phyloP scores from a whole-genome alignment of 2,329 filamentous ascomycete species.

The Trichoderma asperellum region DNA sequence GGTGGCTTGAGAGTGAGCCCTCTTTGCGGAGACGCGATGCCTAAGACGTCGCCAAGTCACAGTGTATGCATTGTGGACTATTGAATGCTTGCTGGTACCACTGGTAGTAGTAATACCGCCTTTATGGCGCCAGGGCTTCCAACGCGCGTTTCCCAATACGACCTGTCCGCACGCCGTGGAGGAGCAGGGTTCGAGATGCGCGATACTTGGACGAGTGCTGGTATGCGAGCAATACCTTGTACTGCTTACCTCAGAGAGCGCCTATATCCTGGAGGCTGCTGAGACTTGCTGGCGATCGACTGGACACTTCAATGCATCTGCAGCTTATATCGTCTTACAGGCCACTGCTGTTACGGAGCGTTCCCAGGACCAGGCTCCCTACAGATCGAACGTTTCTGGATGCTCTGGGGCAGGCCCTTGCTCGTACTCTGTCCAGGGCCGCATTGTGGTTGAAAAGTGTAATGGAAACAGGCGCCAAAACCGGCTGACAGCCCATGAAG shows the following conservation, averaged over 20 bases:
- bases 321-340: slow-evolving; percentile 12
- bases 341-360: background rate
- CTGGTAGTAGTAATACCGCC: background rate
- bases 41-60: slow-evolving; percentile 5
- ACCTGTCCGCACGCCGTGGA: background rate
- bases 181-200: slow-evolving; percentile 6
- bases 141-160: background rate
- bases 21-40: background rate
- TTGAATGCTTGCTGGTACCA: background rate
- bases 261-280: slow-evolving; percentile 1
- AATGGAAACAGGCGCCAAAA: slow-evolving; percentile 3
- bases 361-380: background rate
- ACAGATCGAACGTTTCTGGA: slow-evolving; percentile 17
- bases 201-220: background rate
- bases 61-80: background rate
- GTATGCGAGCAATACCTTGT: background rate
- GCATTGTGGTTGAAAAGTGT: background rate
- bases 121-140: slow-evolving; percentile 1
- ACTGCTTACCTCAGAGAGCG: slow-evolving; percentile 16
- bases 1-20: slow-evolving; percentile 9
- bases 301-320: slow-evolving; percentile 14
- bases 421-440: background rate
- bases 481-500: background rate
- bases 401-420: background rate
- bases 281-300: slow-evolving; percentile 7